phyloP scores from a whole-genome alignment of 495 filamentous ascomycete genomes.

The Hapsidospora chrysogenum region DNA sequence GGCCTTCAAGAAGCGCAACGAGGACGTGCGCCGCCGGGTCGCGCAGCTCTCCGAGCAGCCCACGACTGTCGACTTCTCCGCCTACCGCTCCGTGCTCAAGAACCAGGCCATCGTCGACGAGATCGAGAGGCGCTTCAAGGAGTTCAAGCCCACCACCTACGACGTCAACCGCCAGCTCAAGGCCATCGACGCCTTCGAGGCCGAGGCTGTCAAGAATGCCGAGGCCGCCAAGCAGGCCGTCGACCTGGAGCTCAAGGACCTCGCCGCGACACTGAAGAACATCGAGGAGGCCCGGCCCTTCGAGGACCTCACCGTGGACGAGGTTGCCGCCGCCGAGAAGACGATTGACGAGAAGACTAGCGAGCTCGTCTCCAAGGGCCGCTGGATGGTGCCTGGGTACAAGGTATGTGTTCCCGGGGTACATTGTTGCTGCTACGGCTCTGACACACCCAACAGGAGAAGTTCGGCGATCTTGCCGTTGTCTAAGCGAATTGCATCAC shows the following conservation, averaged over 20 bases:
- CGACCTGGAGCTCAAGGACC: slow-evolving; percentile 77
- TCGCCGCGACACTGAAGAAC: slow-evolving; percentile 87
- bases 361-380: slow-evolving; percentile 85
- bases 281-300: slow-evolving; percentile 93
- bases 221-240: slow-evolving; percentile 90
- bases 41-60: slow-evolving; percentile 59
- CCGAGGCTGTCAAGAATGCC: slow-evolving; percentile 90
- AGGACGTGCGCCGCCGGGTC: slow-evolving; percentile 90
- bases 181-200: slow-evolving; percentile 95
- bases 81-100: slow-evolving; percentile 84
- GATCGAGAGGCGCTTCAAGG: slow-evolving; percentile 83
- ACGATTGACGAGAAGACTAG: slow-evolving; percentile 92
- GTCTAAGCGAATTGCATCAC: slow-evolving; percentile 41
- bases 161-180: slow-evolving; percentile 84
- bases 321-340: slow-evolving; percentile 79
- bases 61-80: slow-evolving; percentile 73
- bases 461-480: slow-evolving; percentile 90
- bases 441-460: slow-evolving; percentile 46
- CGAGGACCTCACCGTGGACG: slow-evolving; percentile 97
- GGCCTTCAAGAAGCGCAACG: slow-evolving; percentile 98
- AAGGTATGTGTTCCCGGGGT: slow-evolving; percentile 44
- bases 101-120: slow-evolving; percentile 89
- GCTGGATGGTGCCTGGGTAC: slow-evolving; percentile 96
- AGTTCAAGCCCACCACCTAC: slow-evolving; percentile 81
- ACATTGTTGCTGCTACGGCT: slow-evolving; percentile 2